Evolutionary conservation across 1,284 basidiomycete species (phyloP), one percentile per base, ranked within the genome.

Genomic region (Pterulicium gracile): DNA sequence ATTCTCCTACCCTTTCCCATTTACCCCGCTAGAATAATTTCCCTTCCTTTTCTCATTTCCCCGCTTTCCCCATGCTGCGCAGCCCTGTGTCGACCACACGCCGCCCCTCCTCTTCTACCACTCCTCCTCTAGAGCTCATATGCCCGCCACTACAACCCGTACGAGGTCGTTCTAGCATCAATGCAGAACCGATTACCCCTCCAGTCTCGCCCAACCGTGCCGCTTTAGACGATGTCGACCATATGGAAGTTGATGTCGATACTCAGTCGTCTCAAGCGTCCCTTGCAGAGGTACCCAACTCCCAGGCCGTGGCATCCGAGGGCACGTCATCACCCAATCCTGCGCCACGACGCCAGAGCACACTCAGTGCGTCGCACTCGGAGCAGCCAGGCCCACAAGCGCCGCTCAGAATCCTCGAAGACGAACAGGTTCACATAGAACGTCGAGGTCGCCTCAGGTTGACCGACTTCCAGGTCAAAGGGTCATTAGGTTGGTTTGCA

Each of bases 391-490:
- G 48, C 40, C 61, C 67, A 12, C 62, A 61, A 43, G 69, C 63
- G 4, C 76, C 79, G 3, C 65, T 68, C n/a, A 68, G 79, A 46
- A 64, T 77, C 35, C 64, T 87, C 3, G 81, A 86, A 54, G 79
- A 87, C 50, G 81, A 87, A 53, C 64, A 71, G 53, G 74, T 77
- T 35, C 82, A 80, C 56, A 62, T 86, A 42, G 74, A 70, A 51
- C 66, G 66, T 48, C 56, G 64, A 5, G 78, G 80, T 12, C n/a
- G 36, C 7, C 65, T 88, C 50, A 78, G 72, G 52, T 60, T 89
- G 46, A 79, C 79, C 10, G 86, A 88, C 59, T 88, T 89, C 53
- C 83, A 88, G 59, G 81, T 88, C 47, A 75, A 81, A 54, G 83
- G 86, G 13, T 81, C 85, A 3, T 62, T 89, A 49, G 86, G 86